Percentiles rank a stretch among this genome's conserved stretches.
Conservation (phyloP, 805 yeast species). For the Metschnikowia anglica region DNA sequence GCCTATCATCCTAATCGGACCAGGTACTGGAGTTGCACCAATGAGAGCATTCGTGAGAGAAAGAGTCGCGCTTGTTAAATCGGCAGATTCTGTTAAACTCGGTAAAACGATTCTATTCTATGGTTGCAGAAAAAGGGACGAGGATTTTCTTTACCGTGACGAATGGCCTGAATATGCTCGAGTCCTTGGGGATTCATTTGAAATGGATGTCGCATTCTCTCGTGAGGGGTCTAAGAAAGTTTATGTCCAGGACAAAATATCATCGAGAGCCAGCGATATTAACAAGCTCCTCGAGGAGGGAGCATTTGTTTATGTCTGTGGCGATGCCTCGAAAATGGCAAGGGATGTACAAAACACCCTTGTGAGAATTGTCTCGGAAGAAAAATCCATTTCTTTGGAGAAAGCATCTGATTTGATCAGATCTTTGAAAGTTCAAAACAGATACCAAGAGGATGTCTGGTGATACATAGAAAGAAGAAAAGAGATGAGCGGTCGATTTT, state of each 20-base stretch:
- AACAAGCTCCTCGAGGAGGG: constrained; percentile 59
- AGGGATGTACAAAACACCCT: constrained; percentile 82
- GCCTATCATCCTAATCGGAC: constrained; percentile 92
- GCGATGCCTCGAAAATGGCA: constrained; percentile 96
- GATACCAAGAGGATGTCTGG: constrained; percentile 98
- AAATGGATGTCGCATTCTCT: constrained; percentile 81
- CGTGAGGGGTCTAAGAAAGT: constrained; percentile 62
- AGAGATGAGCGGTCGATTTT: neutral
- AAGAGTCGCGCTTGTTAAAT: constrained; percentile 54
- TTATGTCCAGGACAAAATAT: constrained; percentile 82
- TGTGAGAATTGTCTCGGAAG: constrained; percentile 56
- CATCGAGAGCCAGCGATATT: constrained; percentile 52
- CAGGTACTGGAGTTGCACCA: constrained; percentile 99
- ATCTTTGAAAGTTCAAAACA: constrained; percentile 75
- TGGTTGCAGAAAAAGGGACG: constrained; percentile 78
- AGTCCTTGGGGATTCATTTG: constrained; percentile 58
- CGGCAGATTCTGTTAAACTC: constrained; percentile 31
- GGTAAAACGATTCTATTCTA: constrained; percentile 79
- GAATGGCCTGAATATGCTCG: constrained; percentile 84
- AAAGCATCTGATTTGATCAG: constrained; percentile 77
- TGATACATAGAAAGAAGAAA: constrained; percentile 27
- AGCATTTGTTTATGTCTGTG: constrained; percentile 92
- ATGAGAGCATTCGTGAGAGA: constrained; percentile 94
- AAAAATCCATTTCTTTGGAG: constrained; percentile 61
- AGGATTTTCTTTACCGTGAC: constrained; percentile 81